Conservation (phyloP, 495 filamentous ascomycete genomes). For the Aspergillus cavernicola region DNA sequence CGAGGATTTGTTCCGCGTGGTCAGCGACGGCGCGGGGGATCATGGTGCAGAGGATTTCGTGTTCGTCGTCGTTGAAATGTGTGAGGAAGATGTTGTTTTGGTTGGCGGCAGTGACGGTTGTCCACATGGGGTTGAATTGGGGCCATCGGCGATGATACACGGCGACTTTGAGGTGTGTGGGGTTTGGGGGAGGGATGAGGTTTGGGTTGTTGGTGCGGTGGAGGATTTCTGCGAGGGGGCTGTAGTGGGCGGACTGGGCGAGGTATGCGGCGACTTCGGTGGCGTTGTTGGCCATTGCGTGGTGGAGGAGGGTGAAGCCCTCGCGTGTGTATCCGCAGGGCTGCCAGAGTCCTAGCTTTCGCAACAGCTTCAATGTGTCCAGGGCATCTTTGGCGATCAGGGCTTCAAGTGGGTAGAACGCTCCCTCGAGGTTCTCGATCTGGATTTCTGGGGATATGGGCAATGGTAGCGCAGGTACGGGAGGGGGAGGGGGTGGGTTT, state of each 20-base stretch:
- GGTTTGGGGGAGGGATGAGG: too few relatives aligned
- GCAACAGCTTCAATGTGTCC: neutral
- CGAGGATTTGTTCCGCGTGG: neutral
- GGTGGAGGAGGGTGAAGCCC: neutral
- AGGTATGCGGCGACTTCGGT: neutral
- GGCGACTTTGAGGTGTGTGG: neutral
- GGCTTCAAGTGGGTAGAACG: neutral
- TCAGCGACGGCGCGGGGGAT: too few relatives aligned
- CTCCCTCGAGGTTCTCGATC: neutral
- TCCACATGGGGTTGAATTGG: neutral
- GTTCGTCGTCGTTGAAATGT: neutral
- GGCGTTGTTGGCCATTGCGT: neutral
- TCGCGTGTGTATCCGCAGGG: neutral
- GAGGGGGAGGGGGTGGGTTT: neutral
- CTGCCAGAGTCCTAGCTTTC: neutral
- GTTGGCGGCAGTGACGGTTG: too few relatives aligned
- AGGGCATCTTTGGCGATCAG: neutral
- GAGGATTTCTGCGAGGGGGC: too few relatives aligned
- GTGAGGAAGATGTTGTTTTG: too few relatives aligned
- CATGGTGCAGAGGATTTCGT: neutral
- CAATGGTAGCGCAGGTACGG: neutral
- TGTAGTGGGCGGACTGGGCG: neutral
- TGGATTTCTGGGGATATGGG: neutral
- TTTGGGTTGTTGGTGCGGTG: too few relatives aligned
- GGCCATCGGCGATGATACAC: neutral